These are phyloP conservation scores for Blakeslea trispora DNA, from an alignment of 371 early-diverging fungal genomes.

Conservation along the genomic window DNA sequence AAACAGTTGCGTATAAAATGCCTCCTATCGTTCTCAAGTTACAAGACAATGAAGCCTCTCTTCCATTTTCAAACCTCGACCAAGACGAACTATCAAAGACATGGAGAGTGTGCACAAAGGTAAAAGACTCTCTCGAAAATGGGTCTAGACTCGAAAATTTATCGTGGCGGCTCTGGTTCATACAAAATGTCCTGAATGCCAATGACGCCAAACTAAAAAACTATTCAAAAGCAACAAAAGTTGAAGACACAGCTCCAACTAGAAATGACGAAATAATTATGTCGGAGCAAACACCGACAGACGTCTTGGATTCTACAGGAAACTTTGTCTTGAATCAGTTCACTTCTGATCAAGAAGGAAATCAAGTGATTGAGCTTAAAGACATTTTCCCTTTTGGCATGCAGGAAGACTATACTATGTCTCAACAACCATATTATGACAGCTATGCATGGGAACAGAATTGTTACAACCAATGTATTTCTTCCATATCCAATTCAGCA, in stretches of 20 bases:
- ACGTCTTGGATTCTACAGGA: constrained; percentile 17
- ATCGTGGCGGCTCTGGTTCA: constrained; percentile 87
- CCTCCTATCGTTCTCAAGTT: constrained; percentile 75
- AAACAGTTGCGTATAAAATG: constrained; percentile 40
- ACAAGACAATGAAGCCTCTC: constrained; percentile 55
- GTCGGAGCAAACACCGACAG: constrained; percentile 11
- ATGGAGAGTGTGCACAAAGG: constrained; percentile 88
- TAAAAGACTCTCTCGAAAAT: constrained; percentile 86
- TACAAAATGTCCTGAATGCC: constrained; percentile 61
- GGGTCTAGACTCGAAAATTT: constrained; percentile 87
- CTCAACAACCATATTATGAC: neutral
- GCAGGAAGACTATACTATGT: constrained; percentile 8
- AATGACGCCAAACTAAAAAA: constrained; percentile 21
- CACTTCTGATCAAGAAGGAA: constrained; percentile 50
- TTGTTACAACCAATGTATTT: neutral
- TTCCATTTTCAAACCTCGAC: constrained; percentile 68
- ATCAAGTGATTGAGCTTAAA: constrained; percentile 42
- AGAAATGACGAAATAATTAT: neutral
- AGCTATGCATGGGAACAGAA: neutral
- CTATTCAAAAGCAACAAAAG: constrained; percentile 11
- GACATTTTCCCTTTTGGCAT: constrained; percentile 24
- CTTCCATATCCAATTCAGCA: neutral
- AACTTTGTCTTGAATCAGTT: constrained; percentile 42
- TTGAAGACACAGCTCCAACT: constrained; percentile 8
- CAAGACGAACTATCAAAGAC: constrained; percentile 76